Percentiles rank a stretch among this genome's conserved stretches.
Conservation (phyloP, 345 rosid genomes). For the Clarkia xantiana region DNA sequence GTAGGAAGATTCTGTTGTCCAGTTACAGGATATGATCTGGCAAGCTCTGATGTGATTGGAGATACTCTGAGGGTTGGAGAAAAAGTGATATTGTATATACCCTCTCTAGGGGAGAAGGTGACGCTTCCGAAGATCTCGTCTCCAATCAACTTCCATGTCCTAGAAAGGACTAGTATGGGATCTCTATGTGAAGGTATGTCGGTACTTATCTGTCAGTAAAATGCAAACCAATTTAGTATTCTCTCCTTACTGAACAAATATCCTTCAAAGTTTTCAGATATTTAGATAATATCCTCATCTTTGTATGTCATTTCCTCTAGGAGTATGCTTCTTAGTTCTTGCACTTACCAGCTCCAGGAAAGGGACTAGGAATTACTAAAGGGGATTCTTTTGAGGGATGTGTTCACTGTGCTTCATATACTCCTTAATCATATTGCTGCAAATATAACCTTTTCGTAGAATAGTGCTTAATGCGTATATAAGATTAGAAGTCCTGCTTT, state of each 20-base stretch:
- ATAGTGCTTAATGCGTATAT: no score
- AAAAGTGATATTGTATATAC: slow-evolving; percentile 36
- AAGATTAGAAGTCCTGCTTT: no score
- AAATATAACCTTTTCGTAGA: no score
- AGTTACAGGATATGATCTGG: slow-evolving; percentile 33
- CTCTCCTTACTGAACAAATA: neutral
- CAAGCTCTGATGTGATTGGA: slow-evolving; percentile 30
- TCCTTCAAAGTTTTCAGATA: no score
- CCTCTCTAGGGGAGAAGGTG: slow-evolving; percentile 32
- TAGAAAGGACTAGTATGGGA: slow-evolving; percentile 53
- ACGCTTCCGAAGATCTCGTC: slow-evolving; percentile 35
- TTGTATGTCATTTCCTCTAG: no score
- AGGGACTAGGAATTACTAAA: no score
- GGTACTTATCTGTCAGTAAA: neutral
- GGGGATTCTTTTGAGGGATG: no score
- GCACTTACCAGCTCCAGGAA: no score
- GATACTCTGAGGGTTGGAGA: slow-evolving; percentile 60
- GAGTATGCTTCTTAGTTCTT: no score
- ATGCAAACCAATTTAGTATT: neutral
- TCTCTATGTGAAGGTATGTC: slow-evolving; percentile 64
- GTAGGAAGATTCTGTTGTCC: slow-evolving; percentile 34
- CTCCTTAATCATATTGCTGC: no score
- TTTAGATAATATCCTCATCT: no score
- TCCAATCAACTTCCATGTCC: slow-evolving; percentile 40
- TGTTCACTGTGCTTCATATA: no score